Percentiles rank a stretch among this genome's conserved stretches.
phyloP scores from a whole-genome alignment of 805 yeast species.

The Metschnikowia shivogae region DNA sequence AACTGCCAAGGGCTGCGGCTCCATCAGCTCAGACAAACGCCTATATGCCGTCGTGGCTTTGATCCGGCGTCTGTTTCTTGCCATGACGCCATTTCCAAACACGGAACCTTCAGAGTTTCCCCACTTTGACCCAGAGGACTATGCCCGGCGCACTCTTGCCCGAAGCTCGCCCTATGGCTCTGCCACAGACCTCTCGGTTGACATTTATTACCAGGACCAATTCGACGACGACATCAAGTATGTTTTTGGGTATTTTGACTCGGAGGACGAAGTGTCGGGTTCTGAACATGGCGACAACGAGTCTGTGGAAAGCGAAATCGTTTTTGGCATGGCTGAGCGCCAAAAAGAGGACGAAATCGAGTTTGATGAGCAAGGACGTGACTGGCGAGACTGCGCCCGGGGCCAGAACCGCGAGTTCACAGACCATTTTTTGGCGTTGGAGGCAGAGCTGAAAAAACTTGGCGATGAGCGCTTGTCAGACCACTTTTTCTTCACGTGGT shows the following conservation, averaged over 20 bases:
- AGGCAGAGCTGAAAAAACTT: conserved; percentile 12
- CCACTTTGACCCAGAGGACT: conserved; percentile 11
- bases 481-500: conserved; percentile 26
- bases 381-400: conserved; percentile 71
- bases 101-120: conserved; percentile 7
- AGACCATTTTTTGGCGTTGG: conserved; percentile 18
- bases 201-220: conserved; percentile 56
- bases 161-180: conserved; percentile 11
- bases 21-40: conserved; percentile 54
- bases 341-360: conserved; percentile 31
- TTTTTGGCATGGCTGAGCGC: conserved; percentile 19
- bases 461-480: conserved; percentile 20
- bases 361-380: conserved; percentile 58
- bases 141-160: conserved; percentile 6
- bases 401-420: conserved; percentile 43
- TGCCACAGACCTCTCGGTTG: conserved; percentile 42
- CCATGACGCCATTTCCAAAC: conserved; percentile 11
- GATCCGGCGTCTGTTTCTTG: conserved; percentile 23
- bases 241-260: conserved; percentile 53
- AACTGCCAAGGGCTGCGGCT: conserved; percentile 52
- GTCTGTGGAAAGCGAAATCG: conserved; percentile 8
- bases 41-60: conserved; percentile 53
- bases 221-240: conserved; percentile 66
- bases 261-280: conserved; percentile 14
- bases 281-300: conserved; percentile 7